phyloP scores from a whole-genome alignment of 306 rosid species.

The Pachyrhizus erosus region DNA sequence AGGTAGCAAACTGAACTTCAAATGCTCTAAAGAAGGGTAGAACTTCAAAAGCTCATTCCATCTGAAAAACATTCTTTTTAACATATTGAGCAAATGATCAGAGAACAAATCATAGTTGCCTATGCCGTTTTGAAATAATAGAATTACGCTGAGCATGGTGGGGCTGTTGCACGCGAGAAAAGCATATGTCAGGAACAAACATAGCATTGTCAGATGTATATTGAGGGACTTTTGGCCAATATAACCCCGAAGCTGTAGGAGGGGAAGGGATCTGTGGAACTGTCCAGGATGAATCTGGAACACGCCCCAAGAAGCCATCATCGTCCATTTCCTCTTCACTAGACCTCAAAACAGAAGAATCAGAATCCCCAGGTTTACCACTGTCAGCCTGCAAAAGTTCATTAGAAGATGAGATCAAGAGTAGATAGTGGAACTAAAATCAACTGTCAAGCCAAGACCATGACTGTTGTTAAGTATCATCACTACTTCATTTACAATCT shows the following conservation, averaged over 20 bases:
- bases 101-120: slow-evolving; percentile 42
- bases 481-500: not conserved
- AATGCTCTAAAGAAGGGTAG: slow-evolving; percentile 24
- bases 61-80: not conserved
- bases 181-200: slow-evolving; percentile 62
- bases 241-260: slow-evolving; percentile 74
- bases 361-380: slow-evolving; percentile 67
- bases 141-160: slow-evolving; percentile 30
- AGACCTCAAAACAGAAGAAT: slow-evolving; percentile 57
- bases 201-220: slow-evolving; percentile 44
- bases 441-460: not conserved
- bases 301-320: slow-evolving; percentile 59
- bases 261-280: slow-evolving; percentile 86
- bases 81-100: not conserved
- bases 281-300: slow-evolving; percentile 71
- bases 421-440: slow-evolving; percentile 15
- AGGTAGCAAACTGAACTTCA: slow-evolving; percentile 6
- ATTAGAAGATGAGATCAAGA: slow-evolving; percentile 19
- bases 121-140: slow-evolving; percentile 36
- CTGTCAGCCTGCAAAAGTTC: slow-evolving; percentile 64
- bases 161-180: slow-evolving; percentile 33
- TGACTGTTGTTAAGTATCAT: not conserved
- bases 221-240: slow-evolving; percentile 63
- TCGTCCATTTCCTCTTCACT: slow-evolving; percentile 58
- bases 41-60: slow-evolving; percentile 27